Conservation (phyloP, 2,329 filamentous ascomycete genomes). For the Fusarium cyanostomum region DNA sequence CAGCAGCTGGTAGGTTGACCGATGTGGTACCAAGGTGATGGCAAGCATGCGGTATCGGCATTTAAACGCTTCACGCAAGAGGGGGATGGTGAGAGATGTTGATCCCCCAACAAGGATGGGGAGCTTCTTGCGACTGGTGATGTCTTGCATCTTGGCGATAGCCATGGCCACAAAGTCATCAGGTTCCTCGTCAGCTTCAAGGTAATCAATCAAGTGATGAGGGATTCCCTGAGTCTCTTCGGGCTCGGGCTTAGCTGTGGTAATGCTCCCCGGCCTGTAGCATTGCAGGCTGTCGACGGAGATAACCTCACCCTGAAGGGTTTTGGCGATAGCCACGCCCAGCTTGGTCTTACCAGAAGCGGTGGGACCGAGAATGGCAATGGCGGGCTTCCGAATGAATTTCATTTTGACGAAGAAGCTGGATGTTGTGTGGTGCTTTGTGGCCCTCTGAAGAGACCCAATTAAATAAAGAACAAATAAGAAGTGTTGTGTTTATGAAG, state of each 20-base stretch:
- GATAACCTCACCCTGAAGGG: background rate
- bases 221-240: background rate
- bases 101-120: slow-evolving; percentile 1
- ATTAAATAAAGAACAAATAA: no score
- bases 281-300: slow-evolving; percentile 4
- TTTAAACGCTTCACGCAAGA: background rate
- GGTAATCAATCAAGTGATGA: background rate
- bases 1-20: background rate
- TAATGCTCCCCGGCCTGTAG: background rate
- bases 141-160: background rate
- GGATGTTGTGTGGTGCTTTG: no score
- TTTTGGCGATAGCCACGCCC: background rate
- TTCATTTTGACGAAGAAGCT: background rate
- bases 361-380: slow-evolving; percentile 1
- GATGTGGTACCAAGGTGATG: background rate
- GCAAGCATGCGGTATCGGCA: background rate
- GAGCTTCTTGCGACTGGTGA: background rate
- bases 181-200: background rate
- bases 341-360: slow-evolving; percentile 1
- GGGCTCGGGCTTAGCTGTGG: background rate
- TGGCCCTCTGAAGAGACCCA: no score
- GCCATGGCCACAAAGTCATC: background rate
- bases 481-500: no score
- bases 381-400: background rate
- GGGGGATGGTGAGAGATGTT: background rate